Percentiles rank a stretch among this genome's conserved stretches.
Evolutionary conservation across 306 rosid species (phyloP).

Genomic region (Gastrolobium bilobum): DNA sequence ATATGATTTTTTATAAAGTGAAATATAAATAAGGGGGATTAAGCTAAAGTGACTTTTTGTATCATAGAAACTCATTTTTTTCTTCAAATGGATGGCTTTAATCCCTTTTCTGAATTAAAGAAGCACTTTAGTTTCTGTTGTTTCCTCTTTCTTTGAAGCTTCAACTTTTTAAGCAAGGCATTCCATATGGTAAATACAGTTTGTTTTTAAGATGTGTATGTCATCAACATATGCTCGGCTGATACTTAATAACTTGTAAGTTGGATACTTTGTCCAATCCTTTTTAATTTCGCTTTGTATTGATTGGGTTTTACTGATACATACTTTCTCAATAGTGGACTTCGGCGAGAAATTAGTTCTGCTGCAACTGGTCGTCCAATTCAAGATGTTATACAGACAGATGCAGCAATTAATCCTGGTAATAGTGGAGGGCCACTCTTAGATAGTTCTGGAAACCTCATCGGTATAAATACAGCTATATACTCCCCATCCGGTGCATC

Average conservation of each 20-base stretch:
- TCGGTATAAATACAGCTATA: constrained; percentile 96
- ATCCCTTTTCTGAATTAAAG: constrained; percentile 29
- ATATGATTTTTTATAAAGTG: background rate
- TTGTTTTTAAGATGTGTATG: background rate
- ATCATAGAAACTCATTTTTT: background rate
- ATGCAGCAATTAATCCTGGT: constrained; percentile 99
- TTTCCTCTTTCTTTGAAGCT: constrained; percentile 11
- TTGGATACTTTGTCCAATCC: constrained; percentile 20
- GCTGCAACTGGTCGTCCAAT: constrained; percentile 99
- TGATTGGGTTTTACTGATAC: constrained; percentile 40
- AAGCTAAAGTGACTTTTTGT: constrained; percentile 5
- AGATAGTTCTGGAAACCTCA: constrained; percentile 95
- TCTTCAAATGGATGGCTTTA: constrained; percentile 23
- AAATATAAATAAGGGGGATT: constrained; percentile 31
- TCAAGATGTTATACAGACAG: constrained; percentile 99
- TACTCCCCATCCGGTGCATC: constrained; percentile 99
- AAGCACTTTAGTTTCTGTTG: background rate
- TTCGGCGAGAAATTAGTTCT: constrained; percentile 98
- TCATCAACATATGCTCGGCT: constrained; percentile 9
- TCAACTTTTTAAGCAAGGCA: constrained; percentile 20
- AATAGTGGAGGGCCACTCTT: constrained; percentile 99
- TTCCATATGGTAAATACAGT: background rate
- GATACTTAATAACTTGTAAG: constrained; percentile 12
- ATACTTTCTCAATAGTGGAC: constrained; percentile 70
- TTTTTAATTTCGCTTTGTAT: constrained; percentile 11